A percentile compares a stretch with the other conserved stretches of the same genome.
These are phyloP conservation scores for Phanerochaete sordida DNA, from an alignment of 768 basidiomycete species.

Conservation along the genomic window DNA sequence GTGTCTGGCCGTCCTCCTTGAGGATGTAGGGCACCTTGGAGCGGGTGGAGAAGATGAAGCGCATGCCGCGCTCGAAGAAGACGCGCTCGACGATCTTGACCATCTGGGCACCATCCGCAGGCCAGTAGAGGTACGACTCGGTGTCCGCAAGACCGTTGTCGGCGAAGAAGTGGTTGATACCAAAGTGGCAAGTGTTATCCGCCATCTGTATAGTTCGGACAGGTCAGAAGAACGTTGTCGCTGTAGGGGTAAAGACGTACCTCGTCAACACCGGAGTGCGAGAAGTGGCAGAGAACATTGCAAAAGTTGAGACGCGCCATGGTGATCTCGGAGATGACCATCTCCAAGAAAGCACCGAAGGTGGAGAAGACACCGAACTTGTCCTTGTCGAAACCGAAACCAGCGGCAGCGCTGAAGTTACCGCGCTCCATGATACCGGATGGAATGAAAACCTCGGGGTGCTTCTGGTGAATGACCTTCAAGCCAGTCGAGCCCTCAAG, in stretches of 20 bases:
- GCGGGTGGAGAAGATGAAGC: conserved; percentile 87
- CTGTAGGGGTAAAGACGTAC: conserved; percentile 7
- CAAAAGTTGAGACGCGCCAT: conserved; percentile 92
- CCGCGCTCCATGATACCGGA: conserved; percentile 71
- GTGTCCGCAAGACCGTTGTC: conserved; percentile 85
- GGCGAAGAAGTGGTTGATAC: conserved; percentile 83
- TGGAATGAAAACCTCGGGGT: conserved; percentile 82
- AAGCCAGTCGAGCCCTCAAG: conserved; percentile 88
- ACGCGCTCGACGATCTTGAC: conserved; percentile 68
- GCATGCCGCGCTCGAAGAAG: conserved; percentile 79
- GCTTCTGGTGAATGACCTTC: conserved; percentile 85
- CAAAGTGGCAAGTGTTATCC: conserved; percentile 60
- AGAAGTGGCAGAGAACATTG: conserved; percentile 87
- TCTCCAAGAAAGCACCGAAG: conserved; percentile 90
- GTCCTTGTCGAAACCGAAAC: conserved; percentile 79
- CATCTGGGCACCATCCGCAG: conserved; percentile 83
- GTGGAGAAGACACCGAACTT: conserved; percentile 90
- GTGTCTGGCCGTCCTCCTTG: conserved; percentile 64
- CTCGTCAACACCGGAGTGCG: conserved; percentile 82
- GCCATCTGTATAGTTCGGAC: conserved; percentile 42
- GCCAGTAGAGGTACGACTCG: conserved; percentile 83
- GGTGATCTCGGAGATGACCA: conserved; percentile 84
- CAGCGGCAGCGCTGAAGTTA: conserved; percentile 35
- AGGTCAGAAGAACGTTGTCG: neutral
- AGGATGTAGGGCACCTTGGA: conserved; percentile 88